Base-by-base conservation (phyloP, 2,329 filamentous ascomycete genomes). In the Endoconidiophora polonica region DNA sequence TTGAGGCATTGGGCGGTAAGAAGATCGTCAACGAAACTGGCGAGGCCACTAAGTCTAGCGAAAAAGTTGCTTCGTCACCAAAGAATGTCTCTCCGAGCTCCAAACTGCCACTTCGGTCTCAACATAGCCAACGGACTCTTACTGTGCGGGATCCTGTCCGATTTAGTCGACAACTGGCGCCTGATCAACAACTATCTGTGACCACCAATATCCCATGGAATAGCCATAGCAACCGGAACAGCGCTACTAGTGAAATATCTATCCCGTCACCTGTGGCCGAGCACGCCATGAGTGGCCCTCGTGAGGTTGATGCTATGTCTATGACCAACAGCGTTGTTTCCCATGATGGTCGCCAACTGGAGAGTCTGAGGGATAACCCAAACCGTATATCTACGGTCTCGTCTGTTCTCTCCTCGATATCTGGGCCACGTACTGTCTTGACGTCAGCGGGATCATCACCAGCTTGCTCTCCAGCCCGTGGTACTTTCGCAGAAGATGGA, bases 1-100 rank as follows among this genome's bases (percentile, higher is more conserved):
- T 90, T 47, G 79, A 85, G 57, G 68, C 69, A 4, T 64, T 84
- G 5, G 81, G 82, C 24, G 83, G 83, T 16, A 81, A 75, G 65
- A 79, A 74, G 60, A 68, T 70, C 50, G 60, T 74, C 22, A 74
- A 76, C 0, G 77, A 82, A 58, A 79, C 73, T 3, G 77, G 76
- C 38, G 69, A 65, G 53, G 68, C 69, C 0, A 72, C 71, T 54
- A 33, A 33, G 29, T 53, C 58, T 3, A 68, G 70, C 2, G 65
- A 67, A 29, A 56, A 59, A 9, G 45, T 54, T n/a, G 29, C 12
- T 12, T 12, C 7, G 12, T 16, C 10, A 12, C 43, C 22, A 4
- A 14, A n/a, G 4, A 9, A 22, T 50, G 57, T 12, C 57, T 9
- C 29, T 10, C 12, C 29, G 9, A 10, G 29, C 29, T 33, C 29